Evolutionary conservation across 2,329 filamentous ascomycete genomes (phyloP).

Genomic region (Stachybotrys chlorohalonatus): DNA sequence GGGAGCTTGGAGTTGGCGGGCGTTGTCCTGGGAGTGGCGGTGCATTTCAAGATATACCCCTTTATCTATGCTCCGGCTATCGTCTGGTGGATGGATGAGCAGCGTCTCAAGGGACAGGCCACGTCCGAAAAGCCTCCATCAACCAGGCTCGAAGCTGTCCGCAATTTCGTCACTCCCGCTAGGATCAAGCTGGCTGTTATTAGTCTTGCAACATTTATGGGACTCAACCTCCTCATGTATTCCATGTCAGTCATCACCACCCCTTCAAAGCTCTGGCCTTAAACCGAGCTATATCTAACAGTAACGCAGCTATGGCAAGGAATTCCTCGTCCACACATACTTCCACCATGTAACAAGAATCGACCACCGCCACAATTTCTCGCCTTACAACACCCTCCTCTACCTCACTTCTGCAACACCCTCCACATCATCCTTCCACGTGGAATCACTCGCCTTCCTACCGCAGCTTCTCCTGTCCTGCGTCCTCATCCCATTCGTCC

Average conservation of each 20-base stretch:
- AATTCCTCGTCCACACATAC: conserved; percentile 85
- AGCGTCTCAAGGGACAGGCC: conserved; percentile 23
- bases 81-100: conserved; percentile 68
- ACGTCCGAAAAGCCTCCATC: conserved; percentile 1
- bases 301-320: conserved; percentile 57
- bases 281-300: background rate
- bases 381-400: conserved; percentile 84
- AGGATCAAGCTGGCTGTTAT: conserved; percentile 50
- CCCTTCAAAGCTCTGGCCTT: background rate
- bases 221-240: conserved; percentile 74
- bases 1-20: conserved; percentile 58
- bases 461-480: conserved; percentile 79
- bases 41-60: conserved; percentile 98
- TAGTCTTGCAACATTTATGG: conserved; percentile 65
- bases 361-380: conserved; percentile 98
- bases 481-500: conserved; percentile 61
- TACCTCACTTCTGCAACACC: conserved; percentile 69
- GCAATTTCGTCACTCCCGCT: conserved; percentile 40
- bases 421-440: conserved; percentile 27
- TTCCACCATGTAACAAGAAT: conserved; percentile 87
- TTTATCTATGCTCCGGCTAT: conserved; percentile 87
- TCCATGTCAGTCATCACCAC: conserved; percentile 41
- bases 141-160: conserved; percentile 13
- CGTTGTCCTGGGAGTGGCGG: conserved; percentile 66
- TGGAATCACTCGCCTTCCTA: conserved; percentile 79